Conservation (phyloP, 2,329 filamentous ascomycete species). For the Arthrobotrys iridis region DNA sequence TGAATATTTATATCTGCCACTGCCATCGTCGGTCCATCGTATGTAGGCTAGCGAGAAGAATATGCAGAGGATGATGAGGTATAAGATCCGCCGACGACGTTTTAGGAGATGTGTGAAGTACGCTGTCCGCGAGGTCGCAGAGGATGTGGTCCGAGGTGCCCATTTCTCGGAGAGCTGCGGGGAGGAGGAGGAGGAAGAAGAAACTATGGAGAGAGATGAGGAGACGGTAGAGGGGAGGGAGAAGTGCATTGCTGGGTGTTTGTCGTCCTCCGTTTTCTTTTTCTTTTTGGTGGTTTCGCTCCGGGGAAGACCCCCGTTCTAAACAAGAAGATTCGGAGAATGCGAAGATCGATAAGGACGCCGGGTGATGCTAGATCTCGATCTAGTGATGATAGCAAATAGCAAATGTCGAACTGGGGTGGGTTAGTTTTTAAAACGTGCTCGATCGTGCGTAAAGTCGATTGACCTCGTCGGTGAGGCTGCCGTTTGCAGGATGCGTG, state of each 20-base stretch:
- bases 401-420: neutral
- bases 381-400: too few relatives aligned
- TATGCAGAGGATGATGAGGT: constrained; percentile 55
- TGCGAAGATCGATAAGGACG: too few relatives aligned
- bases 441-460: neutral
- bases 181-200: constrained; percentile 10
- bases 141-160: constrained; percentile 45
- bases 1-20: neutral
- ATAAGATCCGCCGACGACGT: constrained; percentile 54
- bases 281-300: too few relatives aligned
- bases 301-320: too few relatives aligned
- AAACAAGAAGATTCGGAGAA: too few relatives aligned
- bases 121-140: constrained; percentile 14
- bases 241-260: constrained; percentile 57
- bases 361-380: too few relatives aligned
- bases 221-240: constrained; percentile 57
- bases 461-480: neutral
- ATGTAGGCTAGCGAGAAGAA: constrained; percentile 53
- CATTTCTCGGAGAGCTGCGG: constrained; percentile 44
- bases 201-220: constrained; percentile 55
- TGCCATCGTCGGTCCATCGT: constrained; percentile 36
- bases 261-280: too few relatives aligned
- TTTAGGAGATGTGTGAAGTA: constrained; percentile 40
- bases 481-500: constrained; percentile 1
- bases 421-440: too few relatives aligned